Evolutionary conservation across 805 yeast genomes (phyloP), one percentile per base, ranked within the genome.

Genomic region (Kodamaea nitidulidarum): DNA sequence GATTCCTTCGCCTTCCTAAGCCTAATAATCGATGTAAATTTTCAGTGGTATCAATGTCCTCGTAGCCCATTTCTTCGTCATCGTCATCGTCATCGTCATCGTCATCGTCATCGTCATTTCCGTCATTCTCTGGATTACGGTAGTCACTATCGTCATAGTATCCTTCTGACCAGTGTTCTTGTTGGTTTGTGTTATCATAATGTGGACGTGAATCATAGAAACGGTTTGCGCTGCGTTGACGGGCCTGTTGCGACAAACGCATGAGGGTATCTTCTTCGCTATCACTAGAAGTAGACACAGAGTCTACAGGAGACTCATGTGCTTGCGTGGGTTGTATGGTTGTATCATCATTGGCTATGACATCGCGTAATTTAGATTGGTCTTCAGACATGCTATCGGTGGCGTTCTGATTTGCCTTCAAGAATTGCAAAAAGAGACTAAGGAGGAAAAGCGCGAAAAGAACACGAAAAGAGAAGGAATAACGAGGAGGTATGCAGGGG

Each of bases 211-310:
- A 15, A 21, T 36, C 35, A 16, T 28, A 22, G 22, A 30, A 36
- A 9, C 35, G 11, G 22, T 21, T 36, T 58, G 8, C 47, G 51
- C 57, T 20, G 48, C 60, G 5, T 45, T 57, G 7, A 42, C 55
- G 15, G 47, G 41, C 50, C 55, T 69, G 71, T 11, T 65, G 70
- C 7, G 75, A 60, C 32, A 74, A 49, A 31, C 76, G 51, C 4
- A 50, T 49, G 17, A 75, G 47, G 3, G 69, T 55, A 6, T 52
- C 59, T 8, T 46, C 50, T 16, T 48, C 51, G 28, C 42, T 43
- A 14, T 46, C 48, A 11, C 50, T 16, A 7, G 32, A 14, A 7
- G 12, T 5, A n/a, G 27, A 25, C 4, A 10, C 4, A n/a, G 27
- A 10, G 7, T 25, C 27, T 10, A 25, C 27, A 6, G 8, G 22